These are phyloP conservation scores for Phascolomyces articulosus DNA, from an alignment of 371 early-diverging fungal genomes.

Conservation along the genomic window DNA sequence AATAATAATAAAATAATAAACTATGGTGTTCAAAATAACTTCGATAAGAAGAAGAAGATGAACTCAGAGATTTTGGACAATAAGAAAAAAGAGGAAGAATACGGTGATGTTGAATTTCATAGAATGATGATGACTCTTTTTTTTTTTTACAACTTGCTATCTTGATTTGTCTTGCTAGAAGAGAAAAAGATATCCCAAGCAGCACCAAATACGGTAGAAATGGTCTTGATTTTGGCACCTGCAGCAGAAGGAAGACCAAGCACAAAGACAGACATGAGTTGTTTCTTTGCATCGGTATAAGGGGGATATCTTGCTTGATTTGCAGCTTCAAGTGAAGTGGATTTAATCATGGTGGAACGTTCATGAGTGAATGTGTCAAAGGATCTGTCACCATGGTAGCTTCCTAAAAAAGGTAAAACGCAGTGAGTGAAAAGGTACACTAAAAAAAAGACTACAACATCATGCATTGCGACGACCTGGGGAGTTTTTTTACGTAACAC, in stretches of 20 bases:
- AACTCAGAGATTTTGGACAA: too few relatives aligned
- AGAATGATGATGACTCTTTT: too few relatives aligned
- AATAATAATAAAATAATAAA: too few relatives aligned
- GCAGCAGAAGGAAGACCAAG: constrained; percentile 31
- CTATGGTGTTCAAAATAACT: too few relatives aligned
- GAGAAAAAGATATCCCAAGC: constrained; percentile 33
- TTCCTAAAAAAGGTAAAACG: constrained; percentile 2
- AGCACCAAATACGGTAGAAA: constrained; percentile 29
- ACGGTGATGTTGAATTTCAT: too few relatives aligned
- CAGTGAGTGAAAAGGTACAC: too few relatives aligned
- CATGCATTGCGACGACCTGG: too few relatives aligned
- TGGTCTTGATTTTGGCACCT: constrained; percentile 28
- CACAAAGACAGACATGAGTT: constrained; percentile 27
- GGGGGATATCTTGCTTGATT: constrained; percentile 55
- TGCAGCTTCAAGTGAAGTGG: constrained; percentile 48
- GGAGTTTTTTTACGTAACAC: too few relatives aligned
- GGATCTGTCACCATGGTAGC: constrained; percentile 79
- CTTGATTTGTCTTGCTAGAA: constrained; percentile 15
- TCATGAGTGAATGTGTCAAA: constrained; percentile 78
- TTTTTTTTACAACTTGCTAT: constrained; percentile 28
- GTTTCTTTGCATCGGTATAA: constrained; percentile 34
- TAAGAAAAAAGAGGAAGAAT: too few relatives aligned
- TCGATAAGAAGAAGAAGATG: too few relatives aligned
- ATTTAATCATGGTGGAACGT: constrained; percentile 59
- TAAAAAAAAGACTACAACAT: too few relatives aligned